These are phyloP conservation scores for Lagenidium giganteum DNA, from an alignment of 352 stramenopile genomes.

Conservation along the genomic window DNA sequence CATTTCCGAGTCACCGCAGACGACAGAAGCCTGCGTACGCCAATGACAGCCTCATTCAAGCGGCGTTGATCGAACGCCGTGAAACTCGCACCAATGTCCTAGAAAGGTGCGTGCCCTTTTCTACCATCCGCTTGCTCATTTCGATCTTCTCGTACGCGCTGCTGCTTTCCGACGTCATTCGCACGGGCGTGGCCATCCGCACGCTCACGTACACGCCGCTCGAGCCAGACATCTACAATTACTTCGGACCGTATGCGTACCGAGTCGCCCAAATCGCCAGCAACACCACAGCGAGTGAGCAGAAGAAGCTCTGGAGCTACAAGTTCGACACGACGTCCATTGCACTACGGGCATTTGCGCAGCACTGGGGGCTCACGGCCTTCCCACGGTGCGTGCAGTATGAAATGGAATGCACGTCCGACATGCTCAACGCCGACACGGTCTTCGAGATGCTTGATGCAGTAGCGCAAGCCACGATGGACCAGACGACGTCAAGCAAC, in stretches of 20 bases:
- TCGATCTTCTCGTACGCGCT: slow-evolving; percentile 16
- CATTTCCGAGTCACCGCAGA: no score
- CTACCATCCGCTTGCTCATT: slow-evolving; percentile 5
- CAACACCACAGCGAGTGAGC: background rate
- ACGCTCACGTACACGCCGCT: slow-evolving; percentile 3
- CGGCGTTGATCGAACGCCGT: background rate
- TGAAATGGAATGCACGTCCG: no score
- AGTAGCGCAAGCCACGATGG: no score
- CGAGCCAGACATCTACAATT: background rate
- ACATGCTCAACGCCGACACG: no score
- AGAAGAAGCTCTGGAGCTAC: slow-evolving; percentile 5
- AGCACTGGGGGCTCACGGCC: background rate
- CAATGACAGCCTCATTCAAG: no score
- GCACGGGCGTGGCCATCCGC: slow-evolving; percentile 3
- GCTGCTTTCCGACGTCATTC: slow-evolving; percentile 16
- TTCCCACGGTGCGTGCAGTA: background rate
- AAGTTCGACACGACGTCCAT: slow-evolving; percentile 11
- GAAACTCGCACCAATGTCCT: background rate
- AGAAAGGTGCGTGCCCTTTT: slow-evolving; percentile 1
- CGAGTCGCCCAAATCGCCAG: background rate
- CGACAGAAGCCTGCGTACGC: no score
- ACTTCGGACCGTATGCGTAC: slow-evolving; percentile 11
- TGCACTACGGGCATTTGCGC: background rate
- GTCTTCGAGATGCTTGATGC: no score
- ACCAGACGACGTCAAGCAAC: no score